A percentile compares a stretch with the other conserved stretches of the same genome.
Conservation (phyloP, 768 basidiomycete genomes). For the Psilocybe cyanescens region DNA sequence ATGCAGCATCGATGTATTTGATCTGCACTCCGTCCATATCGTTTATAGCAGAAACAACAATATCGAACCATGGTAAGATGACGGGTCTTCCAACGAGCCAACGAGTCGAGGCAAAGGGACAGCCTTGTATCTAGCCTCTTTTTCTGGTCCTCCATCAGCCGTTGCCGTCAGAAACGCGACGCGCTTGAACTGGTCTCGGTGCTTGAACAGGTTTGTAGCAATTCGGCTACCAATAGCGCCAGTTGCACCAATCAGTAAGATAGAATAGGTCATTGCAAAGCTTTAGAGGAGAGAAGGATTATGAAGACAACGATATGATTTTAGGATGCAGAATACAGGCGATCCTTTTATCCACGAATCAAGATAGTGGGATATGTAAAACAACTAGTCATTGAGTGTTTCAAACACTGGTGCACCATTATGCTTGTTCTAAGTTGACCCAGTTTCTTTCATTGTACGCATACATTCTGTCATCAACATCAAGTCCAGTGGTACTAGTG, state of each 20-base stretch:
- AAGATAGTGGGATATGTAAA: too few relatives aligned
- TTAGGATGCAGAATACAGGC: too few relatives aligned
- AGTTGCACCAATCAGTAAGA: slow-evolving; percentile 15
- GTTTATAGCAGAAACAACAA: slow-evolving; percentile 8
- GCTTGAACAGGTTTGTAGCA: slow-evolving; percentile 8
- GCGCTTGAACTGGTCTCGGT: slow-evolving; percentile 8
- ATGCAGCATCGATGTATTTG: slow-evolving; percentile 13
- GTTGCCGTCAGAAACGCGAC: slow-evolving; percentile 12
- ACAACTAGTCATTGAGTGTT: too few relatives aligned
- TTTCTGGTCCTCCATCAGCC: slow-evolving; percentile 6
- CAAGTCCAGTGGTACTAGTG: too few relatives aligned
- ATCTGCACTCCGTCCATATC: slow-evolving; percentile 2
- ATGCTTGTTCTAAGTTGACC: too few relatives aligned
- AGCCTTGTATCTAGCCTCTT: slow-evolving; percentile 11
- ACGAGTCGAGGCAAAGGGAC: slow-evolving; percentile 10
- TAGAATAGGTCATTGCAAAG: slow-evolving; percentile 4
- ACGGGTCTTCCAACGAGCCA: slow-evolving; percentile 8
- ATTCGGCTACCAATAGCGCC: slow-evolving; percentile 10
- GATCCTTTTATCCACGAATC: too few relatives aligned
- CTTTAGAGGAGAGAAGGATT: neutral
- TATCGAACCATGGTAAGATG: slow-evolving; percentile 12
- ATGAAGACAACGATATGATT: neutral
- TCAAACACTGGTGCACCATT: too few relatives aligned
- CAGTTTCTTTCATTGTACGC: too few relatives aligned
- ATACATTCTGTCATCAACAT: too few relatives aligned